Conservation (phyloP, 495 filamentous ascomycete genomes). For the Schizothecium vesticola region DNA sequence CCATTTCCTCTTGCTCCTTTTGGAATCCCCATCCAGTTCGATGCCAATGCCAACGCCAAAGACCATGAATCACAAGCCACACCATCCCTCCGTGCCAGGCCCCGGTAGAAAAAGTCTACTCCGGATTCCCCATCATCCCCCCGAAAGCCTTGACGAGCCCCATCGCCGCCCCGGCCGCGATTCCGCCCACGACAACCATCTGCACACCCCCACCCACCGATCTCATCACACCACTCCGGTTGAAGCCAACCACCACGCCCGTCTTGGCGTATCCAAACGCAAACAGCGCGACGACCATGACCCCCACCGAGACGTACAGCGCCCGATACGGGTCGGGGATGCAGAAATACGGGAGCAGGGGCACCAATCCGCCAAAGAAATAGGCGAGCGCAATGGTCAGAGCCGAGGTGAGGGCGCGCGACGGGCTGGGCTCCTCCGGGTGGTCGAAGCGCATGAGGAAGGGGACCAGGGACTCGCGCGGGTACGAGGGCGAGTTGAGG, state of each 20-base stretch:
- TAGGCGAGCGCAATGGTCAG: conserved; percentile 48
- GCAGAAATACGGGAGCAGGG: conserved; percentile 53
- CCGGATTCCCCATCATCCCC: background rate
- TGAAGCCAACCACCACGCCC: conserved; percentile 32
- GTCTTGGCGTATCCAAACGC: conserved; percentile 50
- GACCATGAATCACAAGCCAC: background rate
- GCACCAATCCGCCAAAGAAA: conserved; percentile 51
- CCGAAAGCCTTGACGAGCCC: conserved; percentile 34
- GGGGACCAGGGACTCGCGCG: conserved; percentile 27
- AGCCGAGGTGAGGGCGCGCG: conserved; percentile 41
- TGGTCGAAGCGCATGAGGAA: conserved; percentile 53
- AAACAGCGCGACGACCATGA: conserved; percentile 48
- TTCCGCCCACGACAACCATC: conserved; percentile 36
- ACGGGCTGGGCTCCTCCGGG: conserved; percentile 37
- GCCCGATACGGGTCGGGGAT: conserved; percentile 29
- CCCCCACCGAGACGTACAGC: conserved; percentile 44
- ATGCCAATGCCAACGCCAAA: conserved; percentile 2
- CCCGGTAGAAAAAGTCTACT: background rate
- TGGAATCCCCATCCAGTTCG: background rate
- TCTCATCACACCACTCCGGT: conserved; percentile 15
- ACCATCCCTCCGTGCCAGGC: background rate
- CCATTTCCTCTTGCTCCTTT: background rate
- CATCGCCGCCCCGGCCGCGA: conserved; percentile 42
- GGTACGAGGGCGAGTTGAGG: conserved; percentile 27
- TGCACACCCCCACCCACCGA: conserved; percentile 35